These are phyloP conservation scores for Pirum gemmata DNA, from an alignment of 78 protist species.

Conservation along the genomic window DNA sequence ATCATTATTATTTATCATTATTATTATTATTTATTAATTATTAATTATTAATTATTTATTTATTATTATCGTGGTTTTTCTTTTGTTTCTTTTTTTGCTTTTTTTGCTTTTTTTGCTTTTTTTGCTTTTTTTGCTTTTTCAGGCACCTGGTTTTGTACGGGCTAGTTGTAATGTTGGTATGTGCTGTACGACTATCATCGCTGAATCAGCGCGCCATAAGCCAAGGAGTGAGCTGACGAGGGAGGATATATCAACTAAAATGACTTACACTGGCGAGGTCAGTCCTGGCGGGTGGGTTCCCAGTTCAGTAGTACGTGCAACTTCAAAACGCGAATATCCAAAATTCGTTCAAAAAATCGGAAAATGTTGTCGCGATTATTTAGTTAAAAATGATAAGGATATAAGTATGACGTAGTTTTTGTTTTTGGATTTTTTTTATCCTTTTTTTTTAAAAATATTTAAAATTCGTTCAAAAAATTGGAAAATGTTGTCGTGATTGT, in stretches of 20 bases:
- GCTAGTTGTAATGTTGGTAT: not conserved
- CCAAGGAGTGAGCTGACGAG: not conserved
- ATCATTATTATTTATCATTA: no score
- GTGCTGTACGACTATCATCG: not conserved
- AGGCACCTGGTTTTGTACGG: not conserved
- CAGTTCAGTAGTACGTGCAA: not conserved
- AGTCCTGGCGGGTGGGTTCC: no score
- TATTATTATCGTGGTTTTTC: no score
- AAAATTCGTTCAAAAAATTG: not conserved
- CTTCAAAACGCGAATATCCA: not conserved
- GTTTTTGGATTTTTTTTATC: no score
- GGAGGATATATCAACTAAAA: not conserved
- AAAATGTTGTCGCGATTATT: not conserved
- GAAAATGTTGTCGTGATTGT: not conserved
- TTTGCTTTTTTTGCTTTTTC: not conserved
- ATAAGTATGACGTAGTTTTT: no score
- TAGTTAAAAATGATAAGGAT: no score
- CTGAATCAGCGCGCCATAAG: not conserved
- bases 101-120: no score
- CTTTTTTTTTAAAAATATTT: no score
- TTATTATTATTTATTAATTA: no score
- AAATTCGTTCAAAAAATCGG: not conserved
- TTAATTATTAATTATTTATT: no score
- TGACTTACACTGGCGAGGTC: no score
- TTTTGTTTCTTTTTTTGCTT: no score